A percentile compares a stretch with the other conserved stretches of the same genome.
Evolutionary conservation across 1,139 yeast species (phyloP).

Genomic region (Saccharomyces uvarum): DNA sequence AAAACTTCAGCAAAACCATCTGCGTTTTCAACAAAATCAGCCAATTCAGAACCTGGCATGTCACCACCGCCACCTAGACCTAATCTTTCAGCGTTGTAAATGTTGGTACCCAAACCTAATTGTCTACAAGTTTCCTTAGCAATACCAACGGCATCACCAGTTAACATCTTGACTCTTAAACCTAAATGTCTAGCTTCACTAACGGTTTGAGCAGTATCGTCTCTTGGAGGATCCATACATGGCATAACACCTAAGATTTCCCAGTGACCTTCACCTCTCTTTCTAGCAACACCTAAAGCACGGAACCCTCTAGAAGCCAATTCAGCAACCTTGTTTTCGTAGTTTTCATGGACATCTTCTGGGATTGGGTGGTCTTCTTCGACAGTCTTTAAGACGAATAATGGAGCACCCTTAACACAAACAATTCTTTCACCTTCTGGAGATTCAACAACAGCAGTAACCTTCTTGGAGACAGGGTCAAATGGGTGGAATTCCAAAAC

Average conservation of each 20-base stretch:
- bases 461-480: conserved; percentile 95
- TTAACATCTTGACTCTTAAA: conserved; percentile 91
- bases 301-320: conserved; percentile 97
- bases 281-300: conserved; percentile 96
- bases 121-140: conserved; percentile 97
- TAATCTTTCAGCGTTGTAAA: conserved; percentile 91
- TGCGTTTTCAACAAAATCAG: conserved; percentile 88
- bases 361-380: conserved; percentile 93
- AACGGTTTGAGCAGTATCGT: conserved; percentile 92
- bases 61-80: conserved; percentile 93
- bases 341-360: conserved; percentile 85
- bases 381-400: conserved; percentile 85
- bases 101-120: conserved; percentile 92
- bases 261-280: conserved; percentile 98
- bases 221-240: conserved; percentile 98
- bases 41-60: conserved; percentile 91
- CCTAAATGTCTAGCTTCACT: conserved; percentile 85
- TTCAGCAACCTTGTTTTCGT: conserved; percentile 93
- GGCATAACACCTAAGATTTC: conserved; percentile 96
- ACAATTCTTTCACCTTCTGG: conserved; percentile 92
- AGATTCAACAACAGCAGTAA: conserved; percentile 84
- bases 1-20: conserved; percentile 95
- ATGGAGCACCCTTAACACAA: conserved; percentile 97
- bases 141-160: conserved; percentile 98
- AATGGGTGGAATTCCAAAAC: conserved; percentile 91